Conservation (phyloP, 805 yeast genomes). For the Isabelozyma heimii region DNA sequence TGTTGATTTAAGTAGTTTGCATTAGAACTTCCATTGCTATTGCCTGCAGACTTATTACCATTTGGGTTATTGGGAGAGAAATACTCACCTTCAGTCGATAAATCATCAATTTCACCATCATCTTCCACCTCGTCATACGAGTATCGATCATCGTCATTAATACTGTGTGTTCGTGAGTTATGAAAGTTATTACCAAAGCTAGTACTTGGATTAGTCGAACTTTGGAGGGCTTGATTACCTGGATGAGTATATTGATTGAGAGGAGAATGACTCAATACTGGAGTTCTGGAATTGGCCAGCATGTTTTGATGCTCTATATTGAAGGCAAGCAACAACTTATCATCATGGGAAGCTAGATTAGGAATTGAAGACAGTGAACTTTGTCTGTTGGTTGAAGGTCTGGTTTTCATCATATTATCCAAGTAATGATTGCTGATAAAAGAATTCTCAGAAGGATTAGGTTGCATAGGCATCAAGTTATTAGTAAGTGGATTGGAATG, state of each 20-base stretch:
- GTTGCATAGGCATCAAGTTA: not conserved
- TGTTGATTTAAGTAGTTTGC: not conserved
- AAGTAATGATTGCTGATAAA: conserved; percentile 20
- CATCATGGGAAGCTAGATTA: not conserved
- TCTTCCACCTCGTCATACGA: conserved; percentile 21
- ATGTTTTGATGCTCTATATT: not conserved
- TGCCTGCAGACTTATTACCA: not conserved
- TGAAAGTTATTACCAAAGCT: not conserved
- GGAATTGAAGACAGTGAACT: conserved; percentile 8
- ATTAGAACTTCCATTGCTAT: conserved; percentile 1
- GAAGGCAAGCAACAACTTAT: not conserved
- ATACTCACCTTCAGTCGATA: conserved; percentile 26
- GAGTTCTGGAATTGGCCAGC: not conserved
- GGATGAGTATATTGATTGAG: not conserved
- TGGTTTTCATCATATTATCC: conserved; percentile 9
- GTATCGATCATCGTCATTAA: conserved; percentile 10
- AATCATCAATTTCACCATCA: conserved; percentile 20
- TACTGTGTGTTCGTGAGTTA: not conserved
- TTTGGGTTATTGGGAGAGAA: not conserved
- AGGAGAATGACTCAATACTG: not conserved
- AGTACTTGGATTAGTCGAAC: not conserved
- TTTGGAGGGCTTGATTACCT: not conserved
- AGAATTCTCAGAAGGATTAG: conserved; percentile 15
- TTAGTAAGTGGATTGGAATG: not conserved
- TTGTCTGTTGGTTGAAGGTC: conserved; percentile 10